Conservation (phyloP, 2,329 filamentous ascomycete genomes). For the Scedosporium boydii region DNA sequence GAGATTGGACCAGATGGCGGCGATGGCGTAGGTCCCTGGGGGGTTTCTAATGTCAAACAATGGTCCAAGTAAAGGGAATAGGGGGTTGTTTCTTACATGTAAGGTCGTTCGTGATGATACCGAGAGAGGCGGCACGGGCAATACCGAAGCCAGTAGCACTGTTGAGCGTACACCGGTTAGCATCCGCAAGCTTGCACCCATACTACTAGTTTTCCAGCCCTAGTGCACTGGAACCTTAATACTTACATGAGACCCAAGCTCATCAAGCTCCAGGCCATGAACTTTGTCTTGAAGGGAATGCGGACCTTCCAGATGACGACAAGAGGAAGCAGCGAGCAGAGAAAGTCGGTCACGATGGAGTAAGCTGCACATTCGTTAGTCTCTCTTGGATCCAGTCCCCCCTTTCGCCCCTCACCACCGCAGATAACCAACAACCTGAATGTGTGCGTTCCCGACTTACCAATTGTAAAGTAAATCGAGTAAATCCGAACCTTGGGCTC, state of each 20-base stretch:
- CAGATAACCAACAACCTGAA: no score
- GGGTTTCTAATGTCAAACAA: background rate
- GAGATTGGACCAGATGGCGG: constrained; percentile 27
- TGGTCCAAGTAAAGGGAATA: background rate
- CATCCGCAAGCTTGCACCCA: background rate
- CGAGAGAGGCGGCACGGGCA: constrained; percentile 15
- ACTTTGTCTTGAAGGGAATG: constrained; percentile 19
- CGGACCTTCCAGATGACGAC: constrained; percentile 23
- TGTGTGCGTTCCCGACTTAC: constrained; percentile 8
- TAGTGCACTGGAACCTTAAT: background rate
- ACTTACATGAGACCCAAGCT: constrained; percentile 19
- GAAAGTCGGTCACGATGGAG: constrained; percentile 16
- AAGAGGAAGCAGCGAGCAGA: constrained; percentile 17
- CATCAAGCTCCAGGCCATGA: constrained; percentile 22
- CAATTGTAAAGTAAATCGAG: constrained; percentile 22
- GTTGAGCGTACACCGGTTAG: background rate
- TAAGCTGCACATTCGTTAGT: constrained; percentile 11
- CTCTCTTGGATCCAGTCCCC: background rate
- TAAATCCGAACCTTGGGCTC: constrained; percentile 21
- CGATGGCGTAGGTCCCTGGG: constrained; percentile 21
- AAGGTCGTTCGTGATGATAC: constrained; percentile 14
- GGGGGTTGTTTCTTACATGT: constrained; percentile 13
- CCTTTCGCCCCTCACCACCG: no score
- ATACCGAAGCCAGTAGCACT: constrained; percentile 18
- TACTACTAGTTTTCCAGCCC: no score